phyloP scores from a whole-genome alignment of 345 rosid species.

The Salix purpurea region DNA sequence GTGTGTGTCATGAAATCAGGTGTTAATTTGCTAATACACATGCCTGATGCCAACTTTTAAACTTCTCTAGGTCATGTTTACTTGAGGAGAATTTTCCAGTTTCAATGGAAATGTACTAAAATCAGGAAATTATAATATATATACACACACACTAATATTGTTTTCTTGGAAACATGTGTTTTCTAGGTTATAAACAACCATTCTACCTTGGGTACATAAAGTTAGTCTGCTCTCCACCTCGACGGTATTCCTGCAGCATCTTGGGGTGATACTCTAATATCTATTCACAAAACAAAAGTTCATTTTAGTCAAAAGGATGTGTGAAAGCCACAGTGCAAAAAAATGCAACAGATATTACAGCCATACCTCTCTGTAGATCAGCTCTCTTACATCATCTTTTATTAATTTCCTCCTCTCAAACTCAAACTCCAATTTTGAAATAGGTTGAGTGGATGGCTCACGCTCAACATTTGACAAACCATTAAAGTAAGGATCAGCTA shows the following conservation, averaged over 20 bases:
- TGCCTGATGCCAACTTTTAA: background rate
- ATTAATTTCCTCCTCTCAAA: slow-evolving; percentile 92
- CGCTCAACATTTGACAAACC: slow-evolving; percentile 85
- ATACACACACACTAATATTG: background rate
- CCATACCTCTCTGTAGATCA: slow-evolving; percentile 91
- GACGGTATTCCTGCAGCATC: slow-evolving; percentile 89
- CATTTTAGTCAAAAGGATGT: background rate
- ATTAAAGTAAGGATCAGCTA: slow-evolving; percentile 82
- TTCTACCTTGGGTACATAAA: slow-evolving; percentile 91
- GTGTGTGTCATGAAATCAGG: background rate
- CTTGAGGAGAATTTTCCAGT: background rate
- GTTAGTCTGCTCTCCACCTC: slow-evolving; percentile 92
- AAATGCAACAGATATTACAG: slow-evolving; percentile 10
- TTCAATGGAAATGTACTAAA: background rate
- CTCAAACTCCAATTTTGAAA: slow-evolving; percentile 95
- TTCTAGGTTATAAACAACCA: background rate
- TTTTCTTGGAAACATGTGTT: background rate
- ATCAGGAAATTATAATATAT: background rate
- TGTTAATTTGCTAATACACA: background rate
- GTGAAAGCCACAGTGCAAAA: background rate
- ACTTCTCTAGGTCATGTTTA: background rate
- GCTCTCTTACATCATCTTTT: slow-evolving; percentile 93
- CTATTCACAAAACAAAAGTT: slow-evolving; percentile 37
- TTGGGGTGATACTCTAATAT: slow-evolving; percentile 96
- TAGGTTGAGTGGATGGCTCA: slow-evolving; percentile 84